Evolutionary conservation across 257 asterid genomes (phyloP), one percentile per base, ranked within the genome.

Genomic region (Solanum pimpinellifolium): DNA sequence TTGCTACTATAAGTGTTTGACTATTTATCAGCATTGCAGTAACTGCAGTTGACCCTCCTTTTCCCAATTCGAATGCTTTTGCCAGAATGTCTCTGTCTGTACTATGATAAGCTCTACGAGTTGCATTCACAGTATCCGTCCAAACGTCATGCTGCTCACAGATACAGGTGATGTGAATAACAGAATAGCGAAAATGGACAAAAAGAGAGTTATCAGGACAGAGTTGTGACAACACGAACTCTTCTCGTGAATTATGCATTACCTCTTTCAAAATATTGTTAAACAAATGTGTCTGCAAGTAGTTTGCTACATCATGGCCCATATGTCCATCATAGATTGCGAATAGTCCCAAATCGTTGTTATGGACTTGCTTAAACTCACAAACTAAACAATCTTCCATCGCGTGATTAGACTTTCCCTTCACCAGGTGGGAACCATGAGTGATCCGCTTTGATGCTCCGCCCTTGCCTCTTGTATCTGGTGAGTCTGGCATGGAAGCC

Each of bases 41-140:
- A 56, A 96, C 98, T 12, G 99, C 98, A 74, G 98, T 96, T 59
- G 99, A 96, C 13, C 99, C 99, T 2, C 99, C 99, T 89, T 91
- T 92, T 88, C 99, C 98, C 90, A 96, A 76, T 29, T 88, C 88
- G 60, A 90, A 20, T 9, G 97, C 89, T 89, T 93, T 94, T 89
- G 94, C 98, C 83, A 96, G 76, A 87, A 96, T 96, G 18, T 90
- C 93, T 31, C 90, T 91, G 88, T 96, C 99, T 20, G 98, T 96
- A 29, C 87, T 42, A 31, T 83, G 86, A 88, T 96, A 96, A 66
- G 99, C 99, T 33, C 90, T 90, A 87, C 89, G 92, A 7, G 93
- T 89, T 11, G 98, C 99, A 59, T 47, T 88, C 90, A 84, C 92
- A 9, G 94, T 89, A 90, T 95, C 89, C 15, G 86, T 91, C 98